A percentile compares a stretch with the other conserved stretches of the same genome.
Conservation (phyloP, 108 stramenopile genomes). For the Cylindrotheca fusiformis region DNA sequence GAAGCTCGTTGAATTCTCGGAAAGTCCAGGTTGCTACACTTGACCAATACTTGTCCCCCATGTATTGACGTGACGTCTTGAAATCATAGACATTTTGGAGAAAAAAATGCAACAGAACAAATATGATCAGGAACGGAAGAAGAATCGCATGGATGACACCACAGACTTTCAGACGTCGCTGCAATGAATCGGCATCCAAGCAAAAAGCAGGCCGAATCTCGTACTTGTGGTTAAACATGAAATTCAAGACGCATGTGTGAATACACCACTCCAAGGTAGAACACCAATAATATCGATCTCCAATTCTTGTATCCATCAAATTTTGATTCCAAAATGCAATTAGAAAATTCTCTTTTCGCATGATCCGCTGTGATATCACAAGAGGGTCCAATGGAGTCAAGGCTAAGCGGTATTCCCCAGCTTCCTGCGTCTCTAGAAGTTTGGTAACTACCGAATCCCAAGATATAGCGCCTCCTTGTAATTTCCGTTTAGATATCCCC, state of each 20-base stretch:
- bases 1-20: slow-evolving; percentile 96
- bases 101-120: slow-evolving; percentile 90
- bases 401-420: slow-evolving; percentile 55
- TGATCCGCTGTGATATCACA: slow-evolving; percentile 82
- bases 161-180: slow-evolving; percentile 76
- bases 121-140: slow-evolving; percentile 92
- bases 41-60: slow-evolving; percentile 94
- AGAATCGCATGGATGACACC: slow-evolving; percentile 89
- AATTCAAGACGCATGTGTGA: slow-evolving; percentile 90
- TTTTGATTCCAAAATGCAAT: slow-evolving; percentile 89
- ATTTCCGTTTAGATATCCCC: slow-evolving; percentile 61
- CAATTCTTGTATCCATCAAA: slow-evolving; percentile 72
- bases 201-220: slow-evolving; percentile 86
- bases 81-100: slow-evolving; percentile 94
- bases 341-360: slow-evolving; percentile 95
- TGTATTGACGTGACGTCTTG: slow-evolving; percentile 82
- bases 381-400: slow-evolving; percentile 49
- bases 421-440: slow-evolving; percentile 57
- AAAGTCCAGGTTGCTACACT: slow-evolving; percentile 85
- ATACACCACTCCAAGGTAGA: slow-evolving; percentile 67
- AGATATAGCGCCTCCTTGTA: slow-evolving; percentile 77
- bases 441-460: slow-evolving; percentile 79
- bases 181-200: slow-evolving; percentile 70
- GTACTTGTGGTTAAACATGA: slow-evolving; percentile 96
- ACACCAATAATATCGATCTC: slow-evolving; percentile 29